phyloP scores from a whole-genome alignment of 176 grass and related monocot species.

The Phoenix roebelenii region DNA sequence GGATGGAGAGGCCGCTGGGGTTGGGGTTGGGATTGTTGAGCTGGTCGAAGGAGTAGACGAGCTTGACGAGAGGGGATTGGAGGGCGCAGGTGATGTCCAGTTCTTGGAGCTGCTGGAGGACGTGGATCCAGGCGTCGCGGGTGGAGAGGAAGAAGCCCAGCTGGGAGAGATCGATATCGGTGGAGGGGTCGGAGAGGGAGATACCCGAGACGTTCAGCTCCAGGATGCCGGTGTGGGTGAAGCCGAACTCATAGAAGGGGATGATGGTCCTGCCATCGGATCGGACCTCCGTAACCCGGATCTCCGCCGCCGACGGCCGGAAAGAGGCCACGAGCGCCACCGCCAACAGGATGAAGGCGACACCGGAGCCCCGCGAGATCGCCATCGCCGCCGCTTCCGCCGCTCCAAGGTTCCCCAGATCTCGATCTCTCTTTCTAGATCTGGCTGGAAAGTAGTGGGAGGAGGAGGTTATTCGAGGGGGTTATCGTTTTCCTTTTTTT shows the following conservation, averaged over 20 bases:
- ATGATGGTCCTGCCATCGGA: constrained; percentile 72
- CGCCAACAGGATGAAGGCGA: constrained; percentile 13
- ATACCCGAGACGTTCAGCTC: constrained; percentile 86
- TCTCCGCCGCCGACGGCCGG: constrained; percentile 42
- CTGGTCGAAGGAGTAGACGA: constrained; percentile 71
- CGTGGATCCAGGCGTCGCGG: constrained; percentile 82
- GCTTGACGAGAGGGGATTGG: constrained; percentile 67
- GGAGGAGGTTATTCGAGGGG: not conserved
- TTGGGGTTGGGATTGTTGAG: constrained; percentile 52
- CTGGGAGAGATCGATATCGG: constrained; percentile 62
- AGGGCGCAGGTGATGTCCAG: constrained; percentile 86
- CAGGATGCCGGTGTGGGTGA: constrained; percentile 58
- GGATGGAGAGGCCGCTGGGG: constrained; percentile 49
- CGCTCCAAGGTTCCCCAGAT: constrained; percentile 1
- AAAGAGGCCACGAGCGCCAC: constrained; percentile 2
- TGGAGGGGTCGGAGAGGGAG: constrained; percentile 35
- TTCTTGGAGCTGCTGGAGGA: constrained; percentile 75
- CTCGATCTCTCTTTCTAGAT: constrained; percentile 3
- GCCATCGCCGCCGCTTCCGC: constrained; percentile 17
- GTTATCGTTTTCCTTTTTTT: no score
- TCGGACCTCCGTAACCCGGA: constrained; percentile 54
- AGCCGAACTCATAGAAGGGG: constrained; percentile 91
- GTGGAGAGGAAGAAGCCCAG: constrained; percentile 97
- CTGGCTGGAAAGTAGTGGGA: constrained; percentile 3
- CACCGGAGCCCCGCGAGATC: not conserved